Base-by-base conservation (phyloP, 305 asterid species). In the Petunia hybrid region DNA sequence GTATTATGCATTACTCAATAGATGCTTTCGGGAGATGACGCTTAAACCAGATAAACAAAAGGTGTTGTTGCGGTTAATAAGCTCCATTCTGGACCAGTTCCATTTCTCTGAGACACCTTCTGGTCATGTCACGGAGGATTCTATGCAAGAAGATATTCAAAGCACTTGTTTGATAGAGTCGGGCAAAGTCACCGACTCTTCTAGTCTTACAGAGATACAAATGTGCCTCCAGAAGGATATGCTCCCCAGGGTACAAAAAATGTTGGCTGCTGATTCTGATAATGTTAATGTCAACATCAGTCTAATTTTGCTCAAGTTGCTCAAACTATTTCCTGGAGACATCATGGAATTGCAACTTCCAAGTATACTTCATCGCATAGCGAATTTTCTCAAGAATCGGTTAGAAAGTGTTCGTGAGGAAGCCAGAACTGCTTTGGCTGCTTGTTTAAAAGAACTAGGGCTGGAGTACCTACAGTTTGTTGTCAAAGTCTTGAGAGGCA, bases 401-500 rank as follows among this genome's bases (percentile, higher is more conserved):
- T 79, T 91, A 83, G 97, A 92, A 78, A 97, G 99, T 87, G 87
- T 94, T 64, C 95, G 99, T 31, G 97, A 97, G 76, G 98, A 94
- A 88, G 98, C 98, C 81, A 91, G 98, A 84, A 85, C 91, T 85
- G 98, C 99, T 67, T 86, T 97, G 92, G 87, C 94, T 69, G 95
- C 90, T 82, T 93, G 97, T 90, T 84, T 97, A 73, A 91, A 90
- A 89, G 99, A 94, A 84, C 89, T 97, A 14, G 99, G 99, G 75
- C 76, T 94, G 91, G 97, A 91, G 87, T 90, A 90, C 89, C 82
- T 96, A 85, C 97, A 97, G 80, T 93, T 93, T 80, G 88, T 97
- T 73, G 92, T 97, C 87, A 90, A 89, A 86, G 92, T 92, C 77
- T 80, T 97, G 91, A 91, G 86, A 84, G 85, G 94, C 82, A 93